Evolutionary conservation across 176 grass and related monocot genomes (phyloP).

Genomic region (Tuctoria greenei): DNA sequence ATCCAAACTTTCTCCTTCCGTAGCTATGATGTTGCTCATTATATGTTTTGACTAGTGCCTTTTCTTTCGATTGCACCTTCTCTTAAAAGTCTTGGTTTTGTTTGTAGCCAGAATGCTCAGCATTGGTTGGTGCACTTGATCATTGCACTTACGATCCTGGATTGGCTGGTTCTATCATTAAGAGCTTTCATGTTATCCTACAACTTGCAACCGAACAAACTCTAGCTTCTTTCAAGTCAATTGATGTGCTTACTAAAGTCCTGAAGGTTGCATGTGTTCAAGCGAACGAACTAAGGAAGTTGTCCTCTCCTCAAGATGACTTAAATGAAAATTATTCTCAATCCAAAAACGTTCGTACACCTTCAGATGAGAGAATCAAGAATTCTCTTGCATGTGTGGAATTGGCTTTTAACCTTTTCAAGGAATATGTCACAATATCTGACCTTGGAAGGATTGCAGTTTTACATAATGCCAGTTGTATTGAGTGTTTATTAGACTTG

Average conservation of each 20-base stretch:
- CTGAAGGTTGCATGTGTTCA: slow-evolving; percentile 80
- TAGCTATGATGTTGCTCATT: slow-evolving; percentile 18
- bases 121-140: slow-evolving; percentile 70
- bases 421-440: slow-evolving; percentile 72
- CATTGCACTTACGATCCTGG: slow-evolving; percentile 60
- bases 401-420: slow-evolving; percentile 82
- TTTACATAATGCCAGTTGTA: slow-evolving; percentile 75
- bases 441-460: slow-evolving; percentile 63
- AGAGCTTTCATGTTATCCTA: slow-evolving; percentile 81
- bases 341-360: slow-evolving; percentile 21
- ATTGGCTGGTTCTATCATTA: slow-evolving; percentile 69
- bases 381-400: slow-evolving; percentile 62
- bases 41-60: slow-evolving; percentile 12
- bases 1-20: slow-evolving; percentile 32
- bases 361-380: slow-evolving; percentile 42
- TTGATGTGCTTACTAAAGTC: slow-evolving; percentile 67
- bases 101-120: slow-evolving; percentile 92
- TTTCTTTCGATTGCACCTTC: slow-evolving; percentile 25
- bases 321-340: slow-evolving; percentile 48
- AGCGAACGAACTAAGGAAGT: slow-evolving; percentile 68
- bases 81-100: slow-evolving; percentile 36
- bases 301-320: slow-evolving; percentile 33
- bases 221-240: slow-evolving; percentile 71
- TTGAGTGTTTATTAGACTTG: slow-evolving; percentile 83
- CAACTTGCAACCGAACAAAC: slow-evolving; percentile 81